Conservation (phyloP, 2,329 filamentous ascomycete genomes). For the Fusarium longipes region DNA sequence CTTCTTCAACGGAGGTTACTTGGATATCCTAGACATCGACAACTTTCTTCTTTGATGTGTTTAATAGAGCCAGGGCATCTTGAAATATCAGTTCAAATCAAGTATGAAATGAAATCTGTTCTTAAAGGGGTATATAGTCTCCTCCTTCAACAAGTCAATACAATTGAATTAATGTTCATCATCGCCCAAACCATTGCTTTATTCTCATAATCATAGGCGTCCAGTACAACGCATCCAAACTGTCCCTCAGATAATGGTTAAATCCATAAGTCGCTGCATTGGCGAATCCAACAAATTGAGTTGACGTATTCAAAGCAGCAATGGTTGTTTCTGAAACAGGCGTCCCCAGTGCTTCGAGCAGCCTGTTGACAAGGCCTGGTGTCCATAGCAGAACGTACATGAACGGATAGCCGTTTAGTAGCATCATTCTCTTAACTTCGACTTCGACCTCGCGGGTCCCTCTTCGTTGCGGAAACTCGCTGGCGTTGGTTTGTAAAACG, state of each 20-base stretch:
- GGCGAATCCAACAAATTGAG: slow-evolving; percentile 40
- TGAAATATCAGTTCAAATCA: no score
- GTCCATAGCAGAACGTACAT: slow-evolving; percentile 43
- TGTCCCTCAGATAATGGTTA: slow-evolving; percentile 41
- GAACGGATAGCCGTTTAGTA: slow-evolving; percentile 42
- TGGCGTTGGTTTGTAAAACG: slow-evolving; percentile 34
- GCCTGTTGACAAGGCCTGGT: slow-evolving; percentile 38
- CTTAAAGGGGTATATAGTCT: neutral
- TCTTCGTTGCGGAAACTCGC: slow-evolving; percentile 42
- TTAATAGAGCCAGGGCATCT: neutral
- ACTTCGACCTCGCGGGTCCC: slow-evolving; percentile 28
- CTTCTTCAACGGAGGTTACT: slow-evolving; percentile 29
- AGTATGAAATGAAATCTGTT: neutral
- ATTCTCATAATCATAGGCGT: slow-evolving; percentile 28
- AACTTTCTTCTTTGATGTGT: slow-evolving; percentile 9
- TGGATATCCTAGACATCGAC: slow-evolving; percentile 23
- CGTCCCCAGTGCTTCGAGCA: slow-evolving; percentile 36
- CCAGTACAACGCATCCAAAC: slow-evolving; percentile 28
- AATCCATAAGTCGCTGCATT: slow-evolving; percentile 43
- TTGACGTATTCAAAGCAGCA: slow-evolving; percentile 36
- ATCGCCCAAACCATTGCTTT: slow-evolving; percentile 22
- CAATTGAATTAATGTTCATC: neutral
- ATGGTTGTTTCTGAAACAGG: slow-evolving; percentile 18
- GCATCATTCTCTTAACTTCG: slow-evolving; percentile 43
- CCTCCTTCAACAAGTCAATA: neutral